Conservation (phyloP, 1,284 basidiomycete genomes). For the Melampsora americana region DNA sequence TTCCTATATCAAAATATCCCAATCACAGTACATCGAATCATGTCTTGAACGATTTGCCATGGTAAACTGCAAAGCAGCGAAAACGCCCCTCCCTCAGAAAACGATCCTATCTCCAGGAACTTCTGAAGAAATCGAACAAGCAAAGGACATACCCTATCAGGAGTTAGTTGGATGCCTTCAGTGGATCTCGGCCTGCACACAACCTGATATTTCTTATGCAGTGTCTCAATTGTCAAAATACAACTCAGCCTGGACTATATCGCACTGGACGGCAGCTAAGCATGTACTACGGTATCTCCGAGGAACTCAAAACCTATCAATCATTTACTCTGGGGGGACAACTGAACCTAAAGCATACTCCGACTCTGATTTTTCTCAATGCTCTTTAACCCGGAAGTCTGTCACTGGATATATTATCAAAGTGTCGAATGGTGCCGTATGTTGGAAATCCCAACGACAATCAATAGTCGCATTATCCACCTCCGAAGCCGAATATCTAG, state of each 20-base stretch:
- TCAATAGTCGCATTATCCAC: conserved; percentile 1
- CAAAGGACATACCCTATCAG: too few species aligned
- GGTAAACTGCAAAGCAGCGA: neutral
- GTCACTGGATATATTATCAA: neutral
- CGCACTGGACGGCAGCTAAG: neutral
- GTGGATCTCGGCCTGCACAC: neutral
- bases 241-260: neutral
- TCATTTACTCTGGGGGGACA: neutral
- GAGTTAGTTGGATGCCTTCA: neutral
- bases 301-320: neutral
- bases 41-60: neutral
- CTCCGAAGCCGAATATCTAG: conserved; percentile 15
- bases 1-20: neutral
- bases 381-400: neutral
- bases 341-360: neutral
- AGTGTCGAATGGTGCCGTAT: neutral
- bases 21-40: neutral
- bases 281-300: neutral
- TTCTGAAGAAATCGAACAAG: neutral
- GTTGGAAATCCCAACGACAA: conserved; percentile 4
- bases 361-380: too few species aligned
- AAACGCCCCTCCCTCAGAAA: neutral
- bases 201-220: conserved; percentile 15
- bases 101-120: neutral
- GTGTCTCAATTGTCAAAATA: too few species aligned